Conservation (phyloP, 176 grass and related monocot species). For the Eleusine indica region DNA sequence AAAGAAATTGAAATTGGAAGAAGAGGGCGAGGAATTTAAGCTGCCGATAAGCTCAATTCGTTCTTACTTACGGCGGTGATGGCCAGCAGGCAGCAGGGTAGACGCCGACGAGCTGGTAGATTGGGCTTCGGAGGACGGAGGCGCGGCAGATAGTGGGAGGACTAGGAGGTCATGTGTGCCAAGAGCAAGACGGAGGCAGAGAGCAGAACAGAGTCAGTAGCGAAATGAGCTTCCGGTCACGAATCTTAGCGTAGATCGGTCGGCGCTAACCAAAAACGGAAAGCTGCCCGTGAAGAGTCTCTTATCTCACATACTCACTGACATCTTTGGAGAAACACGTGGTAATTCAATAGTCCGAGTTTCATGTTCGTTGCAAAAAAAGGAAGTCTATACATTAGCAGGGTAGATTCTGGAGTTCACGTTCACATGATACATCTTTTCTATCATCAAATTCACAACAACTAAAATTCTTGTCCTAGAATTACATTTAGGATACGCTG, state of each 20-base stretch:
- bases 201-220: background rate
- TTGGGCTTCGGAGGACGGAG: background rate
- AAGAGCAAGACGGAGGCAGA: background rate
- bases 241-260: slow-evolving; percentile 1
- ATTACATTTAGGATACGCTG: slow-evolving; percentile 3
- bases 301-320: background rate
- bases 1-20: background rate
- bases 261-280: background rate
- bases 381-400: slow-evolving; percentile 16
- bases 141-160: background rate
- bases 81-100: background rate
- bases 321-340: background rate
- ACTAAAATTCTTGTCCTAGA: slow-evolving; percentile 20
- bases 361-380: background rate
- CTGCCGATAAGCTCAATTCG: background rate
- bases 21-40: background rate
- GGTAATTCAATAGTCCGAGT: background rate
- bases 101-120: background rate
- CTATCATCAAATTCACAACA: slow-evolving; percentile 4
- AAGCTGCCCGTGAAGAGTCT: background rate
- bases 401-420: background rate
- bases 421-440: slow-evolving; percentile 13
- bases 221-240: background rate
- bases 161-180: background rate
- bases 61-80: background rate